These are phyloP conservation scores for Lactarius psammicola DNA, from an alignment of 768 basidiomycete genomes.

Conservation along the genomic window DNA sequence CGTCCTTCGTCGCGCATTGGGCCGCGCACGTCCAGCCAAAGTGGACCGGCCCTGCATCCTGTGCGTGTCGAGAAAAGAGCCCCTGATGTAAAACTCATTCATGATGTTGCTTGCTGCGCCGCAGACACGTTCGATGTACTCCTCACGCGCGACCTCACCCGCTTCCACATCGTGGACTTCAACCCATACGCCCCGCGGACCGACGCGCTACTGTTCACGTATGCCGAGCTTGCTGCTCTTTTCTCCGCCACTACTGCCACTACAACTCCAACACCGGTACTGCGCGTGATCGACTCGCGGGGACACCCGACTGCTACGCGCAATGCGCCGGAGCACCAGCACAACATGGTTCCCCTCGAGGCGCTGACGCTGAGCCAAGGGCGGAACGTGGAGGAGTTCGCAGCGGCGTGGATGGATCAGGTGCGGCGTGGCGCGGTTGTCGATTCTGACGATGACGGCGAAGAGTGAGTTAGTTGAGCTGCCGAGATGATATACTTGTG, in stretches of 20 bases:
- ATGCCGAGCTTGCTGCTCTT: slow-evolving; percentile 62
- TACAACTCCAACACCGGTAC: slow-evolving; percentile 34
- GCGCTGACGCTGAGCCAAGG: slow-evolving; percentile 79
- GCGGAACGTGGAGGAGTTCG: slow-evolving; percentile 68
- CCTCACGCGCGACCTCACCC: slow-evolving; percentile 73
- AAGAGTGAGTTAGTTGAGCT: not conserved
- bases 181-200: slow-evolving; percentile 85
- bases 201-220: slow-evolving; percentile 85
- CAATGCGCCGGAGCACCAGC: slow-evolving; percentile 72
- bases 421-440: slow-evolving; percentile 37
- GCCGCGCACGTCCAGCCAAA: slow-evolving; percentile 55
- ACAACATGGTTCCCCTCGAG: slow-evolving; percentile 92
- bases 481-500: not conserved
- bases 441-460: slow-evolving; percentile 15
- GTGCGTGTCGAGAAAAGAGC: slow-evolving; percentile 60
- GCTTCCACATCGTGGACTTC: slow-evolving; percentile 86
- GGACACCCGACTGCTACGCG: slow-evolving; percentile 64
- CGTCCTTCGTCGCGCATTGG: slow-evolving; percentile 63
- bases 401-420: slow-evolving; percentile 58
- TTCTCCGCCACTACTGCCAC: slow-evolving; percentile 13
- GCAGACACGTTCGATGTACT: slow-evolving; percentile 85
- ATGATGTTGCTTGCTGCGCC: not conserved
- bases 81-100: not conserved
- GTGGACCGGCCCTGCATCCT: slow-evolving; percentile 61
- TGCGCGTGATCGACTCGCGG: slow-evolving; percentile 71